phyloP scores from a whole-genome alignment of 2,329 filamentous ascomycete genomes.

The Alternaria sp. region DNA sequence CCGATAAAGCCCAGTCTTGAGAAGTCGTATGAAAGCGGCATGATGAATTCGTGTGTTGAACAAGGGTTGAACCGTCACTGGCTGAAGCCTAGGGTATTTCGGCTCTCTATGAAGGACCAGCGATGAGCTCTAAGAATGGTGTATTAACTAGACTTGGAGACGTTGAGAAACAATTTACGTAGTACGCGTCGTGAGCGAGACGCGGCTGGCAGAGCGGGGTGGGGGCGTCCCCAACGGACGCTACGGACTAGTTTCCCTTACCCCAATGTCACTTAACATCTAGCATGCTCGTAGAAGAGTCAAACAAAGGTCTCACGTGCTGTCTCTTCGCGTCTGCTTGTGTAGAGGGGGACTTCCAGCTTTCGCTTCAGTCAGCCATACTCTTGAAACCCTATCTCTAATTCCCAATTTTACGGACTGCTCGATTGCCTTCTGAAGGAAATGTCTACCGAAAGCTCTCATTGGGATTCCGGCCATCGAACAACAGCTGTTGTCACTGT shows the following conservation, averaged over 20 bases:
- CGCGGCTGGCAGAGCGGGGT: slow-evolving; percentile 21
- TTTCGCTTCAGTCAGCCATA: background rate
- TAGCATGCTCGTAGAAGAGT: too few relatives aligned
- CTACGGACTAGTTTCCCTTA: background rate
- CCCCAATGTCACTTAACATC: background rate
- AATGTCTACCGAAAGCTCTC: background rate
- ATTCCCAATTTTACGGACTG: background rate
- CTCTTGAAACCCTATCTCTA: background rate
- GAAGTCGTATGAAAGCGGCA: slow-evolving; percentile 36
- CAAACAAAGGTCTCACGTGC: background rate
- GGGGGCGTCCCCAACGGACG: slow-evolving; percentile 17
- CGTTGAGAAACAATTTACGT: background rate
- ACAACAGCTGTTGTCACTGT: slow-evolving; percentile 44
- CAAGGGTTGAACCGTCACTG: background rate
- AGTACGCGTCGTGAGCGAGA: slow-evolving; percentile 6
- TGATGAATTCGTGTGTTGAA: slow-evolving; percentile 13
- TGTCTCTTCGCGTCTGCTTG: background rate
- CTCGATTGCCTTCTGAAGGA: background rate
- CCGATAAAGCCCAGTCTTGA: slow-evolving; percentile 61
- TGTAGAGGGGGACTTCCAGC: background rate
- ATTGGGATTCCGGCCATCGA: background rate
- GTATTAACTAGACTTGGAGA: background rate
- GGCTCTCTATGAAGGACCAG: background rate
- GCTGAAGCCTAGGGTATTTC: background rate
- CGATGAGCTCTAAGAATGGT: background rate